A percentile compares a stretch with the other conserved stretches of the same genome.
These are phyloP conservation scores for Thielaviopsis musarum DNA, from an alignment of 2,329 filamentous ascomycete genomes.

Conservation along the genomic window DNA sequence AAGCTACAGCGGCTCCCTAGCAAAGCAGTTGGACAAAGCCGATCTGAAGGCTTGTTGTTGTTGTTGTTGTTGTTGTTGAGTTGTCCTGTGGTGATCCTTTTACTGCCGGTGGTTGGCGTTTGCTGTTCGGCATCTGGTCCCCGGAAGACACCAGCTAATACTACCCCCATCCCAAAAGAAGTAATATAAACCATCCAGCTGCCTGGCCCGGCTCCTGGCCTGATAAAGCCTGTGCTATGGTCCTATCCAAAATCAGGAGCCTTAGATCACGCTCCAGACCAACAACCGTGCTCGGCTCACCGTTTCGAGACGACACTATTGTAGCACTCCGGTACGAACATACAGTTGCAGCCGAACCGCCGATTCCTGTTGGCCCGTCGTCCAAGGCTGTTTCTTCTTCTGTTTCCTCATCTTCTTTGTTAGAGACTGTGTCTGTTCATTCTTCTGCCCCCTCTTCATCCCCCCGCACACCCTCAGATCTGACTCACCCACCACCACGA, in stretches of 20 bases:
- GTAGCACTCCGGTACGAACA: constrained; percentile 45
- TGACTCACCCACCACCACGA: neutral
- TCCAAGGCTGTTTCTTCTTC: constrained; percentile 13
- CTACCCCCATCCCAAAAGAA: too few relatives aligned
- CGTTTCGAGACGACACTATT: constrained; percentile 33
- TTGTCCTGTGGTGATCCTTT: too few relatives aligned
- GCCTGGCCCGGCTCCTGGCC: neutral
- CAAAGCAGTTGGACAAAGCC: neutral
- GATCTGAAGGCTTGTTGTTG: too few relatives aligned
- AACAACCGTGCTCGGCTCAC: constrained; percentile 20
- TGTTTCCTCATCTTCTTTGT: neutral
- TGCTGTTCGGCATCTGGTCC: too few relatives aligned
- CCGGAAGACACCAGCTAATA: too few relatives aligned
- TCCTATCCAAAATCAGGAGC: constrained; percentile 25
- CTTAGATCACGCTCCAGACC: constrained; percentile 24
- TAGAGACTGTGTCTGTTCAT: neutral
- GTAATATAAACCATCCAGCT: neutral
- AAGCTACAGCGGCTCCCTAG: constrained; percentile 1
- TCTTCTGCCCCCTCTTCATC: neutral
- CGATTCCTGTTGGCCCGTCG: constrained; percentile 24
- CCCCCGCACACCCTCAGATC: neutral
- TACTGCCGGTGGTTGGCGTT: too few relatives aligned
- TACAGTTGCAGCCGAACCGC: constrained; percentile 38
- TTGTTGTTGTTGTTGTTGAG: too few relatives aligned
- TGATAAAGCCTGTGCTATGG: constrained; percentile 13